phyloP scores from a whole-genome alignment of 2,329 filamentous ascomycete genomes.

The Fusarium tjaetaba region DNA sequence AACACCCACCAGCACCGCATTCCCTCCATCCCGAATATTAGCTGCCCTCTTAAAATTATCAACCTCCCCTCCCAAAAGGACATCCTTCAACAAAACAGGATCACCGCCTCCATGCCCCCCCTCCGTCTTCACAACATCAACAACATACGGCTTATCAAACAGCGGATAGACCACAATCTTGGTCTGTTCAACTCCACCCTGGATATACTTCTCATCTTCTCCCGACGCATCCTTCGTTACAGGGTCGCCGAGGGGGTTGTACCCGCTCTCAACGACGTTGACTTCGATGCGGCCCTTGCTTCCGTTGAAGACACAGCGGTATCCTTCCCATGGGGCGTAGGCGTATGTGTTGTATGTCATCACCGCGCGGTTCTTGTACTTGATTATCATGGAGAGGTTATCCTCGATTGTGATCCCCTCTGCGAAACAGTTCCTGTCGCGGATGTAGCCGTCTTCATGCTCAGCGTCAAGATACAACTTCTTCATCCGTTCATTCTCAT shows the following conservation, averaged over 20 bases:
- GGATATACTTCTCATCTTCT: conserved; percentile 30
- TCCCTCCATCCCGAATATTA: conserved; percentile 66
- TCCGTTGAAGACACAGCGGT: conserved; percentile 66
- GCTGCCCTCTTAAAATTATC: conserved; percentile 64
- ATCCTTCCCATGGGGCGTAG: conserved; percentile 71
- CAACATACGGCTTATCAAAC: conserved; percentile 65
- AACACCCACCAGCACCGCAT: conserved; percentile 68
- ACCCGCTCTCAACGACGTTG: conserved; percentile 70
- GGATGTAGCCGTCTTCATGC: conserved; percentile 69
- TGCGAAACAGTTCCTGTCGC: conserved; percentile 70
- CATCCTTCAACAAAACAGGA: conserved; percentile 60
- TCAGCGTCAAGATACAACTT: conserved; percentile 69
- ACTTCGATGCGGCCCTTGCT: conserved; percentile 67
- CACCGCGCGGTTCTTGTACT: conserved; percentile 65
- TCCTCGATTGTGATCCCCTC: conserved; percentile 73
- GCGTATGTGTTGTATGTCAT: conserved; percentile 68
- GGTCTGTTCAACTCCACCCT: conserved; percentile 46
- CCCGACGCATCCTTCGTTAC: conserved; percentile 57
- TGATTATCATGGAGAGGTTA: conserved; percentile 68
- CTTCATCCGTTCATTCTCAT: conserved; percentile 62
- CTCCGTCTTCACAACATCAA: conserved; percentile 61
- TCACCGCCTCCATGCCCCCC: conserved; percentile 71
- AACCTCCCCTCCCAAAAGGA: conserved; percentile 62
- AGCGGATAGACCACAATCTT: conserved; percentile 62
- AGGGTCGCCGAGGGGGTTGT: conserved; percentile 66